Base-by-base conservation (phyloP, 345 rosid species). In the Eucalyptus pauciflora region DNA sequence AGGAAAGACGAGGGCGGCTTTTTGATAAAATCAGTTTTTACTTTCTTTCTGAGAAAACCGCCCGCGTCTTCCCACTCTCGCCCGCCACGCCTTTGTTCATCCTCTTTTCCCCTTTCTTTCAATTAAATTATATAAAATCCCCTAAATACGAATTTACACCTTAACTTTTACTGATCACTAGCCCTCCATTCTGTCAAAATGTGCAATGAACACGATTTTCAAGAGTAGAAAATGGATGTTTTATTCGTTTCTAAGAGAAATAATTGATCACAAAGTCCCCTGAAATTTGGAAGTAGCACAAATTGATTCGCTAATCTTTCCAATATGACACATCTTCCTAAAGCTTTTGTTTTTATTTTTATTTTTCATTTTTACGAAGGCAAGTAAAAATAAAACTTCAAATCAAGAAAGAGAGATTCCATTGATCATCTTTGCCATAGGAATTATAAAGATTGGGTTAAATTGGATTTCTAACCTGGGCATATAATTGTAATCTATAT, bases 171-270 rank as follows among this genome's bases (percentile, higher is more conserved):
- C 67, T 1, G 69, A 60, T 60, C 69, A 29, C 31, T 27, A 29
- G 69, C 69, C 33, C 69, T 27, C 31, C 69, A 13, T 60, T 6
- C 31, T 3, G 69, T 60, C 69, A 27, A 60, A 60, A 60, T 60
- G 69, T 60, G 69, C 31, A 60, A 60, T 60, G 31, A 60, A 27
- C 69, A 27, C 15, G 69, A 60, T 27, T 29, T 60, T 27, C 16
- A 12, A 60, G 69, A 60, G 69, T 60, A 60, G n/a, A 60, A 60
- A 60, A 27, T 60, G 16, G 69, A 60, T 60, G 69, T 27, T 60
- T 60, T 27, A 0, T 27, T 27, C 33, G 31, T 29, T 60, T 60
- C 0, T 24, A 60, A 0, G 15, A 5, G 31, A 27, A 60, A 27
- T 60, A 1, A 60, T 0, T 60, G 7, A 60, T 60, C 16, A 12